phyloP scores from a whole-genome alignment of 169 alveolate genomes.

The Plasmodium coatneyi region DNA sequence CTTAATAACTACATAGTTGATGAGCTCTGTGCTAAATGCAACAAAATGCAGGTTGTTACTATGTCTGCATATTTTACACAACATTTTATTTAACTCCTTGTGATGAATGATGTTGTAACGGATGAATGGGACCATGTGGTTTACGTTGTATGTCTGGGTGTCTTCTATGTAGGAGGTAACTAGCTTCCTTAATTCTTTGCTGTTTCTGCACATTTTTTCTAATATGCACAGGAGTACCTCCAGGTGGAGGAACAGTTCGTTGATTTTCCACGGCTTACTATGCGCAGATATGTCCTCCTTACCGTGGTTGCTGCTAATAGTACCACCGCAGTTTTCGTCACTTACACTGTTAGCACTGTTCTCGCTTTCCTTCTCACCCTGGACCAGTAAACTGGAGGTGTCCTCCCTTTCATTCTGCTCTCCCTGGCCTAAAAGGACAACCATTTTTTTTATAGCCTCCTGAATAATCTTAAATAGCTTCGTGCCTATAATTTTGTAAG shows the following conservation, averaged over 20 bases:
- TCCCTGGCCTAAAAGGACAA: background rate
- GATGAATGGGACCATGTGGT: conserved; percentile 17
- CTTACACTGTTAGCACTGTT: background rate
- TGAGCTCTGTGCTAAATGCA: conserved; percentile 28
- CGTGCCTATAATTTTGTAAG: conserved; percentile 78
- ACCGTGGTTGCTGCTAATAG: background rate
- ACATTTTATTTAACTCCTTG: conserved; percentile 20
- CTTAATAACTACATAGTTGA: conserved; percentile 27
- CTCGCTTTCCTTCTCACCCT: background rate
- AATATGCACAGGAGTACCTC: conserved; percentile 71
- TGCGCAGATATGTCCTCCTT: background rate
- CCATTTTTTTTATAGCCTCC: conserved; percentile 60
- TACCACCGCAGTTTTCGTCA: background rate
- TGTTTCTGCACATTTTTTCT: conserved; percentile 48
- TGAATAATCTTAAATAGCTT: conserved; percentile 78
- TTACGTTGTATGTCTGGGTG: conserved; percentile 35
- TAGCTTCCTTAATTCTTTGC: conserved; percentile 23
- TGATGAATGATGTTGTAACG: conserved; percentile 54
- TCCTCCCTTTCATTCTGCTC: background rate
- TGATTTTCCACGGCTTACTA: background rate
- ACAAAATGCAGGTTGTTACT: conserved; percentile 17
- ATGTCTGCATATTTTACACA: conserved; percentile 12
- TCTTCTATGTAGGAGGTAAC: conserved; percentile 50
- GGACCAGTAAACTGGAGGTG: background rate
- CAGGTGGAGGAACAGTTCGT: conserved; percentile 28